These are phyloP conservation scores for Mortierella polycephala DNA, from an alignment of 371 early-diverging fungal species.

Conservation along the genomic window DNA sequence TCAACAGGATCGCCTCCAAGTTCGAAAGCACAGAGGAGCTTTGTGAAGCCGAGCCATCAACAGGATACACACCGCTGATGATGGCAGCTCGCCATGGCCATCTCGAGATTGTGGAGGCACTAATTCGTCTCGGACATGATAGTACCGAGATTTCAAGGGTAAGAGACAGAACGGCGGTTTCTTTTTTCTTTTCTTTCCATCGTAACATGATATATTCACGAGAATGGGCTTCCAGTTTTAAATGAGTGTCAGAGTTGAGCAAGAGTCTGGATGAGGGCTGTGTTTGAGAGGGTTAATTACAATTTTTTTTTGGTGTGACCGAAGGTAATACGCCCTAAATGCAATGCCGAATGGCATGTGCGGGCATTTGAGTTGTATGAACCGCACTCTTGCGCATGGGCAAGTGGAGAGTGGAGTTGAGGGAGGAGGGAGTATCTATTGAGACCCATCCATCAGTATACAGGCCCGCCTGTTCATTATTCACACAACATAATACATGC, in stretches of 20 bases:
- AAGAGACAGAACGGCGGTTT: neutral
- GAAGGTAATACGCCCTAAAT: neutral
- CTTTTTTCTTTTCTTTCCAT: neutral
- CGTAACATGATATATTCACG: no score
- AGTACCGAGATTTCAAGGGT: conserved; percentile 44
- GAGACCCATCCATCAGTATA: neutral
- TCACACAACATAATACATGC: no score
- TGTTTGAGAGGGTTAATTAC: no score
- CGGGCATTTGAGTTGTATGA: conserved; percentile 20
- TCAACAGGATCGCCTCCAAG: conserved; percentile 44
- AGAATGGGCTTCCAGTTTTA: no score
- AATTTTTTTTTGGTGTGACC: neutral
- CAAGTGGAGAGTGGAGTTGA: neutral
- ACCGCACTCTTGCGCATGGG: neutral
- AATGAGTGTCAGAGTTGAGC: no score
- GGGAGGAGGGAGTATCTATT: neutral
- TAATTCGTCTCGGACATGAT: conserved; percentile 45
- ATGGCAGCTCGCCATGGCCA: conserved; percentile 50
- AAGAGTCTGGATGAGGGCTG: no score
- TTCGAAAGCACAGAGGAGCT: conserved; percentile 38
- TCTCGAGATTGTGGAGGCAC: conserved; percentile 34
- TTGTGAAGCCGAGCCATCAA: conserved; percentile 33
- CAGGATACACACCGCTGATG: conserved; percentile 45
- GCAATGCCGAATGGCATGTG: conserved; percentile 9
- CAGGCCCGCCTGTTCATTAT: no score